Base-by-base conservation (phyloP, 805 yeast genomes). In the Wickerhamomyces pijperi region DNA sequence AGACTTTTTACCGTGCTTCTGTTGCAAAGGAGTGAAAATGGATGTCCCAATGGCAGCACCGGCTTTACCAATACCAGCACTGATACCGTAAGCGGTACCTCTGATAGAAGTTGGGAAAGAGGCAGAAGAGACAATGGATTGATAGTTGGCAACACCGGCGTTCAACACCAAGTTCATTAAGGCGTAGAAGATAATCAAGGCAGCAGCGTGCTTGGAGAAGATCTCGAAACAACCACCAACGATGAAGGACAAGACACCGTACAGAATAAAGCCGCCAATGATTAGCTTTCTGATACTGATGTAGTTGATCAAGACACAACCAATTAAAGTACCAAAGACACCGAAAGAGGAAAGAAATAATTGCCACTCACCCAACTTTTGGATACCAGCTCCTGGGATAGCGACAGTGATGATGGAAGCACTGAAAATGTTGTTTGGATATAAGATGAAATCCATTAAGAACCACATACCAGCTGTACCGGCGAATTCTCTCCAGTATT, bases 391-490 rank as follows among this genome's bases (percentile, higher is more conserved):
- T 4, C 56, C 56, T 16, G 63, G 59, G 47, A 67, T 59, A 29
- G 71, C 68, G 36, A 61, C 60, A 19, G 65, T 43, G 36, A 72
- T 64, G 44, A 76, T 71, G 34, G 70, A 64, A 19, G 61, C 58
- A 18, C 74, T 66, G 58, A 74, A 74, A 21, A 78, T 68, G 60
- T 78, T 77, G 56, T 74, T 74, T 35, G 82, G 82, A 54, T 76
- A 77, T 43, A 76, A 70, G 48, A 74, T 77, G 43, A 77, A 74
- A 59, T 77, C 82, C 53, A 73, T 72, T 47, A 72, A 62, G 61
- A 75, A 77, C 83, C 82, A 77, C 48, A 74, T 63, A 29, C 65
- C 67, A 45, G 74, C 63, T 12, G 78, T 72, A 34, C 80, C 81
- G 19, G 74, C 42, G 32, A 76, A 49, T 42, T 68, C 56, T 34